Base-by-base conservation (phyloP, 257 asterid species). In the Knoxia roxburghii region DNA sequence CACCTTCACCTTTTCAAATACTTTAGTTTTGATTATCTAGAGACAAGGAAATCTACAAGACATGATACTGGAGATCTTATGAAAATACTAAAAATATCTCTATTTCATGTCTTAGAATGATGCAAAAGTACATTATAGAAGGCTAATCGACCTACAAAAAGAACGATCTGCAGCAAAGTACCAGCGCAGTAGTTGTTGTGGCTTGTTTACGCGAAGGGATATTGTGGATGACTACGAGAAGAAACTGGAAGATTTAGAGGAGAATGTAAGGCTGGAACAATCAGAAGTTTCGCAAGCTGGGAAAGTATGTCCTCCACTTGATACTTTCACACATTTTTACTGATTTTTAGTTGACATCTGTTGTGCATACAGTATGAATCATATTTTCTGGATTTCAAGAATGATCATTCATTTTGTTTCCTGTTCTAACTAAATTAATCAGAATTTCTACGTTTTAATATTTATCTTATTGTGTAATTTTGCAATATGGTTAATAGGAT, bases 261-360 rank as follows among this genome's bases (percentile, higher is more conserved):
- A 64, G 39, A 43, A 65, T 14, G 65, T 64, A 37, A 62, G 62
- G 49, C 54, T 64, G 70, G 35, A 54, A 70, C 70, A 39, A 32
- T 40, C 65, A 30, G 65, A 53, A 21, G 33, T 64, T 54, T 65
- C 65, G 9, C 3, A 54, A 20, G 70, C 59, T 33, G 69, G 64
- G 32, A 58, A 70, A 51, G 69, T 64, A 71, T 57, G 57, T 32
- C 14, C 65, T 71, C 57, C 37, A 15, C n/a, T n/a, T 43, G 23
- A 29, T 17, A 53, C 39, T 52, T 64, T 26, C 17, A 40, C 29
- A 56, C 13, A 53, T 43, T 29, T 58, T 13, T n/a, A 41, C 56
- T 41, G 43, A 30, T 37, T 35, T 30, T 56, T 39, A 35, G 45
- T 51, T 41, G 56, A 20, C 17, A 11, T 2, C 18, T 33, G 37